These are phyloP conservation scores for Exophiala alcalophila DNA, from an alignment of 2,329 filamentous ascomycete species.

Conservation along the genomic window DNA sequence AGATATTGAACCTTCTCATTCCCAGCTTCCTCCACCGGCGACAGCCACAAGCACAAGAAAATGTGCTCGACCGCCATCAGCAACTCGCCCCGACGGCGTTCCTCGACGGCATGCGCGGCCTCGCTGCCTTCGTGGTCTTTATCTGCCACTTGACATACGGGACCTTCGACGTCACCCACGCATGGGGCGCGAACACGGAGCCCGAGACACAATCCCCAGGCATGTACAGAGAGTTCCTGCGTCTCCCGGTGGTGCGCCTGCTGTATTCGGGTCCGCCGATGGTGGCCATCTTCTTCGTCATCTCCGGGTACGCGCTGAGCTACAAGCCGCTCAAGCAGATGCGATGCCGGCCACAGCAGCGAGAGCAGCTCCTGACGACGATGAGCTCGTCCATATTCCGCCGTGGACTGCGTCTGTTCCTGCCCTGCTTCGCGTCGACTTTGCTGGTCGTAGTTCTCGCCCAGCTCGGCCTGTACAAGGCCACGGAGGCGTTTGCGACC, in stretches of 20 bases:
- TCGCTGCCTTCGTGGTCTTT: conserved; percentile 36
- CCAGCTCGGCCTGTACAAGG: conserved; percentile 25
- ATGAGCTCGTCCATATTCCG: conserved; percentile 46
- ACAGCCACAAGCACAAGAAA: too few relatives aligned
- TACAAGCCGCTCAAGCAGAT: conserved; percentile 43
- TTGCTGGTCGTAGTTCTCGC: conserved; percentile 39
- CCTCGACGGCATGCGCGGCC: conserved; percentile 44
- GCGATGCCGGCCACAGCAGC: conserved; percentile 34
- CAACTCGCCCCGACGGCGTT: conserved; percentile 22
- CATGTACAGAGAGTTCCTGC: conserved; percentile 16
- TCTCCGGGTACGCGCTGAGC: conserved; percentile 49
- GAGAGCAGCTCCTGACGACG: conserved; percentile 40
- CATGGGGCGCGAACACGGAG: conserved; percentile 25
- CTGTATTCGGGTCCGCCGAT: conserved; percentile 29
- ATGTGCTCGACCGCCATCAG: conserved; percentile 7
- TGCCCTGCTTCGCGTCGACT: conserved; percentile 40
- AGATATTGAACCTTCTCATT: conserved; percentile 9
- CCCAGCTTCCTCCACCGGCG: conserved; percentile 22
- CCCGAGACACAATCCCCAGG: conserved; percentile 2
- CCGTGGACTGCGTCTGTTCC: conserved; percentile 43
- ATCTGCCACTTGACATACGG: conserved; percentile 28
- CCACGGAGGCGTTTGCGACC: conserved; percentile 24
- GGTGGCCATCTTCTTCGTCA: conserved; percentile 49
- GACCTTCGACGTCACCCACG: conserved; percentile 25
- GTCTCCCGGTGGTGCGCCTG: conserved; percentile 25